These are phyloP conservation scores for Hansenula sp. DNA, from an alignment of 1,139 yeast species.

Conservation along the genomic window DNA sequence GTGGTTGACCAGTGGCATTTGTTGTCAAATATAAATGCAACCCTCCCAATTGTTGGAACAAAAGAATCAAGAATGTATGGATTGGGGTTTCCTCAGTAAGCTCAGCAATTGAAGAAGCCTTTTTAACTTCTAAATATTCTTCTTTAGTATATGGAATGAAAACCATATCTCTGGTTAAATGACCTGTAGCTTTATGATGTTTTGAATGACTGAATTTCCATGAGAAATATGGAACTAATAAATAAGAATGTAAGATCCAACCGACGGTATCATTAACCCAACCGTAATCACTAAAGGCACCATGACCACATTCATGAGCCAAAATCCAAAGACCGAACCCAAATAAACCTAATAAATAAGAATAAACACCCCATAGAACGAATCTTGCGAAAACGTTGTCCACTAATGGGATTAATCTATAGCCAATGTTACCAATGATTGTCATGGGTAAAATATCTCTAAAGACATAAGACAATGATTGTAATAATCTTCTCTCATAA, in stretches of 20 bases:
- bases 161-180: conserved; percentile 57
- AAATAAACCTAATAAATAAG: conserved; percentile 40
- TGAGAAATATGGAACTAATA: conserved; percentile 57
- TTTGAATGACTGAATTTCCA: conserved; percentile 60
- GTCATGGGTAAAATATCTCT: conserved; percentile 49
- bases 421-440: conserved; percentile 38
- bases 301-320: conserved; percentile 68
- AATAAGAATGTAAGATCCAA: conserved; percentile 56
- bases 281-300: conserved; percentile 55
- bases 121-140: conserved; percentile 32
- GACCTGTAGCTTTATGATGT: conserved; percentile 66
- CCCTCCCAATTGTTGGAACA: conserved; percentile 53
- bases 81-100: conserved; percentile 54
- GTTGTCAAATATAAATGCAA: conserved; percentile 45
- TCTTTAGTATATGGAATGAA: conserved; percentile 54
- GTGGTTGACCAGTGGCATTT: conserved; percentile 53
- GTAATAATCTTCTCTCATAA: conserved; percentile 48
- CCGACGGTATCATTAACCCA: conserved; percentile 55
- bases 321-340: conserved; percentile 59
- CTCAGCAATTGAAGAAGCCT: conserved; percentile 36
- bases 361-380: conserved; percentile 38
- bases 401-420: conserved; percentile 42
- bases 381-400: conserved; percentile 34
- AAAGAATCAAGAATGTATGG: conserved; percentile 37
- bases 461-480: conserved; percentile 51